phyloP scores from a whole-genome alignment of 257 asterid species.

The Primulina huaijiensis region DNA sequence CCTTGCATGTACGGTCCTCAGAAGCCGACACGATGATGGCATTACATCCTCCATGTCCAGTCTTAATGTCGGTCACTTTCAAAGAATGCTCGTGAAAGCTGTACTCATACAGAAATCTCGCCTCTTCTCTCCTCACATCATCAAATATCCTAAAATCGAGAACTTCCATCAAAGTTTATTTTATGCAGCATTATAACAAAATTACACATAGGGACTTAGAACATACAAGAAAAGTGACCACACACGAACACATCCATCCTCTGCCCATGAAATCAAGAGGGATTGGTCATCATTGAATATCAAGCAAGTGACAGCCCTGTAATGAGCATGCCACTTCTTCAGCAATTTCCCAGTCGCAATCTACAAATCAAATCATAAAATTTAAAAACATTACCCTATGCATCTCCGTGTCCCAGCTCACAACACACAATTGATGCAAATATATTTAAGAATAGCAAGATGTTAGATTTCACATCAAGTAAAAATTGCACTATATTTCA shows the following conservation, averaged over 20 bases:
- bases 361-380: constrained; percentile 30
- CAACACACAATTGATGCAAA: not conserved
- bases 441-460: not conserved
- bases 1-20: constrained; percentile 99
- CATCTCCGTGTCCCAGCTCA: not conserved
- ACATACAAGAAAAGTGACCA: constrained; percentile 90
- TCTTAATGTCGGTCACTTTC: constrained; percentile 71
- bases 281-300: constrained; percentile 81
- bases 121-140: constrained; percentile 50
- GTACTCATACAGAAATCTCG: constrained; percentile 49
- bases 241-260: constrained; percentile 89
- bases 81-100: constrained; percentile 78
- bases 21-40: constrained; percentile 83
- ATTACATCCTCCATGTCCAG: constrained; percentile 73
- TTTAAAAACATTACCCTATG: too few relatives aligned
- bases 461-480: not conserved
- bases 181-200: constrained; percentile 4
- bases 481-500: not conserved
- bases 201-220: not conserved
- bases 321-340: constrained; percentile 94
- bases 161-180: constrained; percentile 16
- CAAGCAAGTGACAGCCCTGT: constrained; percentile 74
- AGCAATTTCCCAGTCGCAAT: constrained; percentile 78
- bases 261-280: constrained; percentile 83
- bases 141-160: constrained; percentile 66